Evolutionary conservation across 2,329 filamentous ascomycete species (phyloP).

Genomic region (Colletotrichum filicis): DNA sequence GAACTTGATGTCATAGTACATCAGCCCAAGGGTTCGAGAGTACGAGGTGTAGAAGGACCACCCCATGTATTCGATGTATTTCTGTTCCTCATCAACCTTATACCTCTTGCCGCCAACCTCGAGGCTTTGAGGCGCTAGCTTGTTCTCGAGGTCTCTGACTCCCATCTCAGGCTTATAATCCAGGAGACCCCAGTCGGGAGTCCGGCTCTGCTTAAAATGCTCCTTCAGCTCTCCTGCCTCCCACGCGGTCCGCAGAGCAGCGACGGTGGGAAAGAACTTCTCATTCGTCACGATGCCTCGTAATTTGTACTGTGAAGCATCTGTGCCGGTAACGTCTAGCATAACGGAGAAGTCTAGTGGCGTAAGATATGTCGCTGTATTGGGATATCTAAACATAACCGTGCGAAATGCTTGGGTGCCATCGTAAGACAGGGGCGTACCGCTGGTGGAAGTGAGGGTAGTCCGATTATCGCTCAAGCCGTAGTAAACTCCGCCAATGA

Average conservation of each 20-base stretch:
- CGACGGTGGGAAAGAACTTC: conserved; percentile 48
- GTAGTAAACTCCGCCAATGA: conserved; percentile 49
- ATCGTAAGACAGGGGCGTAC: conserved; percentile 51
- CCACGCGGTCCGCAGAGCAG: conserved; percentile 49
- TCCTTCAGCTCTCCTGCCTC: conserved; percentile 48
- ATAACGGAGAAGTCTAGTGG: conserved; percentile 58
- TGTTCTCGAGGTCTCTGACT: conserved; percentile 46
- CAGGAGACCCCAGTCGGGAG: conserved; percentile 48
- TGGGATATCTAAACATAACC: conserved; percentile 54
- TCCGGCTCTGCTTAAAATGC: conserved; percentile 46
- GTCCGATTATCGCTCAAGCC: conserved; percentile 43
- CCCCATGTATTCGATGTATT: conserved; percentile 63
- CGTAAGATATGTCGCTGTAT: conserved; percentile 50
- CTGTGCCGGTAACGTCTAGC: conserved; percentile 55
- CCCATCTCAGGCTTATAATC: conserved; percentile 45
- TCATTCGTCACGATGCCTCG: conserved; percentile 55
- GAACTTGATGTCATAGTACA: conserved; percentile 61
- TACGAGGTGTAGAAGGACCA: conserved; percentile 63
- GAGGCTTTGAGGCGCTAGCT: conserved; percentile 47
- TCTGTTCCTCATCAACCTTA: conserved; percentile 54
- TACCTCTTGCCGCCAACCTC: conserved; percentile 53
- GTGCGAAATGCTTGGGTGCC: conserved; percentile 51
- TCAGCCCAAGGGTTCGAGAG: conserved; percentile 55
- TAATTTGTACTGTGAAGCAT: conserved; percentile 52
- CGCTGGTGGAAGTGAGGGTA: conserved; percentile 45